Conservation (phyloP, 495 filamentous ascomycete species). For the Talaromyces thailandensis region DNA sequence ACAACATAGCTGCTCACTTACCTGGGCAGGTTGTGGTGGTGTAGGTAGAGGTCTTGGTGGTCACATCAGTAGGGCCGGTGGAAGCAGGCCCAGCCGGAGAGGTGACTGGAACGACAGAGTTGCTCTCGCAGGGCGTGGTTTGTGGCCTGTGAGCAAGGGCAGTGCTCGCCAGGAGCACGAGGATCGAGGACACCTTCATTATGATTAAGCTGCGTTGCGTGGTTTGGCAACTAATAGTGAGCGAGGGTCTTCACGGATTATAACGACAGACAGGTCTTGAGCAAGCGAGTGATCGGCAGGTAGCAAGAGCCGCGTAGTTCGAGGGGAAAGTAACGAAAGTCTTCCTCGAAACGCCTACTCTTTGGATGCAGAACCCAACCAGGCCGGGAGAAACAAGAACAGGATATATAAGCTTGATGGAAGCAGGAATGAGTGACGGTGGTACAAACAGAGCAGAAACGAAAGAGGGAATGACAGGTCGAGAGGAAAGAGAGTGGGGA, state of each 20-base stretch:
- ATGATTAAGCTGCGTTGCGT: not conserved
- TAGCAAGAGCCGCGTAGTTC: not conserved
- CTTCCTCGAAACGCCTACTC: constrained; percentile 5
- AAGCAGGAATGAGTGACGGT: not conserved
- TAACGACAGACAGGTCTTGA: constrained; percentile 3
- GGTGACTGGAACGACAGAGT: not conserved
- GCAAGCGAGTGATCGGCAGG: not conserved
- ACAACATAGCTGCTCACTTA: not conserved
- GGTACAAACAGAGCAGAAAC: not conserved
- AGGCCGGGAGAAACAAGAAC: not conserved
- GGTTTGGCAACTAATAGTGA: no score
- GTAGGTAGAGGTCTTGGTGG: constrained; percentile 7
- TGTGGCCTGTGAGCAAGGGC: not conserved
- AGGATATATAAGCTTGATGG: not conserved
- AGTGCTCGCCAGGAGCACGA: constrained; percentile 7
- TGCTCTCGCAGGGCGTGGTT: not conserved
- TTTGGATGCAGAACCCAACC: not conserved
- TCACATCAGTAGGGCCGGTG: not conserved
- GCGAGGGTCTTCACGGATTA: not conserved
- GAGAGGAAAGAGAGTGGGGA: not conserved
- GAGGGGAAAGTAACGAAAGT: constrained; percentile 8
- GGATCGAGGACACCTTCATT: constrained; percentile 3
- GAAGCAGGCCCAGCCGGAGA: not conserved
- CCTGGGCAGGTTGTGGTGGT: constrained; percentile 10
- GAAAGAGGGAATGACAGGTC: not conserved